Evolutionary conservation across 1,139 yeast species (phyloP), one percentile per base, ranked within the genome.

Genomic region (Eremothecium gossypii): DNA sequence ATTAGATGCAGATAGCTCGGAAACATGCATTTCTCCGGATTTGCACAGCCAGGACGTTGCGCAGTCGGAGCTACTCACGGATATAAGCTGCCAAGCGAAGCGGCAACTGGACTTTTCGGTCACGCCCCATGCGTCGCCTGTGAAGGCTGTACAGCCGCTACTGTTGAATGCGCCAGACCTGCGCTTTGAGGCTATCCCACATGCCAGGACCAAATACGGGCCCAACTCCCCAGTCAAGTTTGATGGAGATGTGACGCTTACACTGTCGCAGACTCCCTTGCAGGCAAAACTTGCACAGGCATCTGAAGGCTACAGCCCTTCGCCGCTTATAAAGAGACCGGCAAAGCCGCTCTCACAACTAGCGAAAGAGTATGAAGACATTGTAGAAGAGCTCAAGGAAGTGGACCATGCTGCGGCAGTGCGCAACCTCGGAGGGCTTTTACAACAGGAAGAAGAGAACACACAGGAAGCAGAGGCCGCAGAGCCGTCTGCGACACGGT

Each of bases 221-320:
- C 62, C 63, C 6, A 57, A 58, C 32, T 58, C 64, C 2, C 64
- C 64, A 2, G 27, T 60, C 36, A 54, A 51, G 33, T 38, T 59
- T 11, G 46, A 39, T 3, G 45, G 45, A 8, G 50, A 51, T 10
- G 30, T 44, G 30, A 40, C 23, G 30, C 27, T 48, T 2, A 36
- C 34, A 17, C 23, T 46, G 7, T 40, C 45, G 11, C 32, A 38
- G 20, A 45, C 50, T 11, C 49, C 49, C n/a, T 33, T 38, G 20
- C 44, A 33, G 46, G 45, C 29, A 39, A 35, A 23, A 33, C 42
- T 31, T 42, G 43, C 13, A 41, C 45, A 8, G 40, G 45, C 14
- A 34, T 33, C 33, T 29, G 27, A n/a, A 12, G 11, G 29, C 14
- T n/a, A 43, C 30, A 52, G 58, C 33, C 61, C 63, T 7, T 58